Evolutionary conservation across 2,329 filamentous ascomycete species (phyloP).

Genomic region (Aspergillus brunneoviolaceus): DNA sequence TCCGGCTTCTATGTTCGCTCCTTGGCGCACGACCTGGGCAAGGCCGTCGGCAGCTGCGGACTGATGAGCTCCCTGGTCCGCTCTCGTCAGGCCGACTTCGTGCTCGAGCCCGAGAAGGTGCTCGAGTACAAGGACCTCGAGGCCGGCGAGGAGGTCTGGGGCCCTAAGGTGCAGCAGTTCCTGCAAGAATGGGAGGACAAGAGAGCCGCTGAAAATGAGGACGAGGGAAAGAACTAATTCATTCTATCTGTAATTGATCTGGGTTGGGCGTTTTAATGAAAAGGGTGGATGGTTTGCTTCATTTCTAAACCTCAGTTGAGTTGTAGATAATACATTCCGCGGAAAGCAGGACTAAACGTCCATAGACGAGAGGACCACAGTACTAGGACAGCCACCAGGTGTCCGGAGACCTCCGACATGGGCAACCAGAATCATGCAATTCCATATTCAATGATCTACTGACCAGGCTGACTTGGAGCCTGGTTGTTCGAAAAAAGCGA

Average conservation of each 20-base stretch:
- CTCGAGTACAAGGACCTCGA: constrained; percentile 75
- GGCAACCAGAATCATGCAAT: too few relatives aligned
- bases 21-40: constrained; percentile 86
- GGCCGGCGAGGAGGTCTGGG: constrained; percentile 79
- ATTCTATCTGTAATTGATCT: not conserved
- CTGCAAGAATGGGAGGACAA: constrained; percentile 54
- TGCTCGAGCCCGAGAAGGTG: constrained; percentile 67
- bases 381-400: not conserved
- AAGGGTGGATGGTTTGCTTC: not conserved
- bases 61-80: constrained; percentile 84
- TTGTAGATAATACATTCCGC: not conserved
- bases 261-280: not conserved
- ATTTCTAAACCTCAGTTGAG: not conserved
- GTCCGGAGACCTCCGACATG: too few relatives aligned
- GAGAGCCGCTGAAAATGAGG: constrained; percentile 23
- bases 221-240: not conserved
- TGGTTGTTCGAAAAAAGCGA: too few relatives aligned
- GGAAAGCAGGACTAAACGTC: not conserved
- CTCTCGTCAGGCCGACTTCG: constrained; percentile 77
- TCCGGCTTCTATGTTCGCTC: constrained; percentile 97
- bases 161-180: constrained; percentile 65
- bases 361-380: not conserved
- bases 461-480: too few relatives aligned
- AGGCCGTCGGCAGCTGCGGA: constrained; percentile 75
- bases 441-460: too few relatives aligned